Conservation (phyloP, 2,329 filamentous ascomycete species). For the Alternaria incomplexa region DNA sequence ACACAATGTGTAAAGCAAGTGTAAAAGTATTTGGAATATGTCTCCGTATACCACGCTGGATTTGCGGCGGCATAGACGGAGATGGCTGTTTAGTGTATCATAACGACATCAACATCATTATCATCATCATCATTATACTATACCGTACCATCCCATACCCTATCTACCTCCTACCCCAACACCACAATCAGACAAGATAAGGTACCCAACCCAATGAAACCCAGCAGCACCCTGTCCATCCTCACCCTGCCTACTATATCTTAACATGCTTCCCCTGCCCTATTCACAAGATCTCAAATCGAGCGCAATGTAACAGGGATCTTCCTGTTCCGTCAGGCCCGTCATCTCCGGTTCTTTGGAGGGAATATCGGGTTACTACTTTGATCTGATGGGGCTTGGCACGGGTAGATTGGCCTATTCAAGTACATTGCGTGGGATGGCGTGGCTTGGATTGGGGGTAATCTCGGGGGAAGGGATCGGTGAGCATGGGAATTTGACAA, state of each 20-base stretch:
- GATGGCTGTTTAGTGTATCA: neutral
- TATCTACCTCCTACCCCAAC: too few relatives aligned
- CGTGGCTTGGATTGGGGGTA: fast-evolving
- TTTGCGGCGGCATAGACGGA: neutral
- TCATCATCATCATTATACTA: too few relatives aligned
- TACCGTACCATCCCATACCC: too few relatives aligned
- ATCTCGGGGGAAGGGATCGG: neutral
- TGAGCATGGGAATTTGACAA: neutral
- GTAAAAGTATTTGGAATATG: neutral
- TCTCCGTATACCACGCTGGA: neutral
- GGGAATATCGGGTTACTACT: neutral
- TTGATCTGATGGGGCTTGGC: neutral
- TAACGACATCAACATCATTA: too few relatives aligned
- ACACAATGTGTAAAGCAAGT: neutral
- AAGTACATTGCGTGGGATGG: neutral
- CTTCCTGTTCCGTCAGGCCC: neutral
- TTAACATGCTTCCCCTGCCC: too few relatives aligned
- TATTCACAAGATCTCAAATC: too few relatives aligned
- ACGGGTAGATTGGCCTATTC: neutral
- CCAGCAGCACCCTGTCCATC: too few relatives aligned
- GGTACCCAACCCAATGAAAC: too few relatives aligned
- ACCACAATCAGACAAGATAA: too few relatives aligned
- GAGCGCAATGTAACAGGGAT: neutral
- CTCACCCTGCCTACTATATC: too few relatives aligned
- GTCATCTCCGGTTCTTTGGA: neutral